Evolutionary conservation across 805 yeast species (phyloP).

Genomic region (Cyberlindnera euphorbiiphila): DNA sequence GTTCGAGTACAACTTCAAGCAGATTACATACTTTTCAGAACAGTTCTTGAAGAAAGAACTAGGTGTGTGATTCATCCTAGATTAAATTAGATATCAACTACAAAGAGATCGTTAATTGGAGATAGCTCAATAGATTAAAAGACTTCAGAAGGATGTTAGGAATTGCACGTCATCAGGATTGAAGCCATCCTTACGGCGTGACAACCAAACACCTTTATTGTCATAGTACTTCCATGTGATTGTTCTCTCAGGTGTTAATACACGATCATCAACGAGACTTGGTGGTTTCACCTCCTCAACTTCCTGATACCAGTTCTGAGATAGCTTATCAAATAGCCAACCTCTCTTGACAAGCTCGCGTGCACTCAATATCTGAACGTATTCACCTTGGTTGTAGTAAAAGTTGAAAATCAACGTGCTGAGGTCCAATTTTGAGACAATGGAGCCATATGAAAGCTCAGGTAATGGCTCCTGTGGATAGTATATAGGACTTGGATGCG

Average conservation of each 20-base stretch:
- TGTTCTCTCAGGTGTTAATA: slow-evolving; percentile 39
- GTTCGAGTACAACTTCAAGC: slow-evolving; percentile 74
- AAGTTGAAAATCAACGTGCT: slow-evolving; percentile 91
- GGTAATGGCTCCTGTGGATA: slow-evolving; percentile 79
- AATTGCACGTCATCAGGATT: slow-evolving; percentile 31
- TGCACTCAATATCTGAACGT: slow-evolving; percentile 74
- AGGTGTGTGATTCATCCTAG: background rate
- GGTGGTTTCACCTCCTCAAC: slow-evolving; percentile 41
- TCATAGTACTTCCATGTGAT: slow-evolving; percentile 78
- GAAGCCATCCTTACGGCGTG: slow-evolving; percentile 57
- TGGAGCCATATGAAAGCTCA: slow-evolving; percentile 48
- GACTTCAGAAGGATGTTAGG: slow-evolving; percentile 12
- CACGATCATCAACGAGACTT: slow-evolving; percentile 23
- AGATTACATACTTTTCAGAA: slow-evolving; percentile 69
- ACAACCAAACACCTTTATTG: slow-evolving; percentile 65
- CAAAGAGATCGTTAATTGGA: background rate
- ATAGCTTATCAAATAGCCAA: slow-evolving; percentile 74
- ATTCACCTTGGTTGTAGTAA: slow-evolving; percentile 72
- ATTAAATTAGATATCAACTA: background rate
- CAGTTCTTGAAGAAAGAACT: slow-evolving; percentile 57
- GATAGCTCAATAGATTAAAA: background rate
- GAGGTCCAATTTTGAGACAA: slow-evolving; percentile 69
- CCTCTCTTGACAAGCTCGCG: slow-evolving; percentile 73
- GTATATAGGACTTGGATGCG: slow-evolving; percentile 85
- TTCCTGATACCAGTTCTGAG: slow-evolving; percentile 77